phyloP scores from a whole-genome alignment of 768 basidiomycete genomes.

The Calocybe cyanea region DNA sequence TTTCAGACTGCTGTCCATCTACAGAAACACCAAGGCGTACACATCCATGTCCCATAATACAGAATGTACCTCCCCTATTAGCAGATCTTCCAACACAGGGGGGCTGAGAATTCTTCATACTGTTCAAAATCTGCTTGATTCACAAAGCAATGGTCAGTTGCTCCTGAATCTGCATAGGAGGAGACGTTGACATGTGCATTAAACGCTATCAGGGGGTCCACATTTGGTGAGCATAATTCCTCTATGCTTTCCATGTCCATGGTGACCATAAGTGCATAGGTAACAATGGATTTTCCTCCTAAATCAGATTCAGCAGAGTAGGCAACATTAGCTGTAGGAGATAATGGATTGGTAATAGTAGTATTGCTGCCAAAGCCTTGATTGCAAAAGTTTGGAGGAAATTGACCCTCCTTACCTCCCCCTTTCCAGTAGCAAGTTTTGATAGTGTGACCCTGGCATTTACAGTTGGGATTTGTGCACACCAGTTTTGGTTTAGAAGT shows the following conservation, averaged over 20 bases:
- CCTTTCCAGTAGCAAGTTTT: slow-evolving; percentile 9
- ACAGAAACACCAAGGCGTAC: not conserved
- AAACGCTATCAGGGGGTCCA: not conserved
- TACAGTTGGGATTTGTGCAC: not conserved
- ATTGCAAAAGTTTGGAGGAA: slow-evolving; percentile 1
- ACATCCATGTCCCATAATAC: not conserved
- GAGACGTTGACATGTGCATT: not conserved
- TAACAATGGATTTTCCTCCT: too few relatives aligned
- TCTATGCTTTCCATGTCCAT: too few relatives aligned
- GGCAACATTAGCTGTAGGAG: too few relatives aligned
- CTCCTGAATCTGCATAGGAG: not conserved
- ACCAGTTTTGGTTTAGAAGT: not conserved
- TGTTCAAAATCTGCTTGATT: not conserved
- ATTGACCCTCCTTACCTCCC: slow-evolving; percentile 11
- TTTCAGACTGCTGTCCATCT: not conserved
- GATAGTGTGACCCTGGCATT: not conserved
- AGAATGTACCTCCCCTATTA: not conserved
- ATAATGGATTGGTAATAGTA: too few relatives aligned
- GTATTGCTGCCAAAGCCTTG: not conserved
- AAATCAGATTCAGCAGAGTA: too few relatives aligned
- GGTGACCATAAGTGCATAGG: too few relatives aligned
- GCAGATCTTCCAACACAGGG: not conserved
- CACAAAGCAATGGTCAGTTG: not conserved
- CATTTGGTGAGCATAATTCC: not conserved
- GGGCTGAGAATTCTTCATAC: not conserved